Evolutionary conservation across 2,329 filamentous ascomycete genomes (phyloP).

Genomic region (Didymella pomorum): DNA sequence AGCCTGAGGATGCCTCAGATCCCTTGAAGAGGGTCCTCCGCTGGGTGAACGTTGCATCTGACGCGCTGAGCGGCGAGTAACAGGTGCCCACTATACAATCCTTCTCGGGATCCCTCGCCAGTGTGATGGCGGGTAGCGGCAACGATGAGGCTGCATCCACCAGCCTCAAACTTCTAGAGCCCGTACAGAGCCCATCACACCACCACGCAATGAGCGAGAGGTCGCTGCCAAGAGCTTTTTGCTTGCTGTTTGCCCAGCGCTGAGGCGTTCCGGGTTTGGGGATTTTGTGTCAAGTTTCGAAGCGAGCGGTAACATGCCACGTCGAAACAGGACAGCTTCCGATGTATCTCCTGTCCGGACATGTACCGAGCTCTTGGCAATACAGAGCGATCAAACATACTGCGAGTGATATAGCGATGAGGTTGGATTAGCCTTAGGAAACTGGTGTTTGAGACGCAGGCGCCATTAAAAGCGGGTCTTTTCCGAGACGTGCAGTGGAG

Average conservation of each 20-base stretch:
- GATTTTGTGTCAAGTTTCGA: constrained; percentile 35
- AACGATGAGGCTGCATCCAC: constrained; percentile 31
- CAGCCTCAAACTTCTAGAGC: constrained; percentile 29
- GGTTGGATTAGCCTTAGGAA: constrained; percentile 21
- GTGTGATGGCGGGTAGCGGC: constrained; percentile 19
- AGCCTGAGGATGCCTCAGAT: constrained; percentile 24
- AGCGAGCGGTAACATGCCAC: constrained; percentile 28
- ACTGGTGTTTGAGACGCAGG: constrained; percentile 30
- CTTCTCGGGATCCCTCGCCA: constrained; percentile 20
- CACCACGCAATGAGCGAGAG: neutral
- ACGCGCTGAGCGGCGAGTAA: constrained; percentile 5
- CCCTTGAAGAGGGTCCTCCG: constrained; percentile 19
- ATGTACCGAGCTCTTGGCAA: constrained; percentile 21
- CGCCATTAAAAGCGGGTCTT: constrained; percentile 21
- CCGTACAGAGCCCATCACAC: constrained; percentile 1
- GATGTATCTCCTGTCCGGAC: constrained; percentile 19
- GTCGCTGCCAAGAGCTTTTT: constrained; percentile 7
- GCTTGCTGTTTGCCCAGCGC: constrained; percentile 4
- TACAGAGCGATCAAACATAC: constrained; percentile 19
- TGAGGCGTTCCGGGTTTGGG: constrained; percentile 28
- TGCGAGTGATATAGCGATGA: constrained; percentile 18
- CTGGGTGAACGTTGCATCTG: constrained; percentile 10
- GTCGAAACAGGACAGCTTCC: constrained; percentile 32
- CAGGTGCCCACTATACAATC: constrained; percentile 13
- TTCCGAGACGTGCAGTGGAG: constrained; percentile 25